Base-by-base conservation (phyloP, 75 land plant species). In the Selaginella moellendorffii region DNA sequence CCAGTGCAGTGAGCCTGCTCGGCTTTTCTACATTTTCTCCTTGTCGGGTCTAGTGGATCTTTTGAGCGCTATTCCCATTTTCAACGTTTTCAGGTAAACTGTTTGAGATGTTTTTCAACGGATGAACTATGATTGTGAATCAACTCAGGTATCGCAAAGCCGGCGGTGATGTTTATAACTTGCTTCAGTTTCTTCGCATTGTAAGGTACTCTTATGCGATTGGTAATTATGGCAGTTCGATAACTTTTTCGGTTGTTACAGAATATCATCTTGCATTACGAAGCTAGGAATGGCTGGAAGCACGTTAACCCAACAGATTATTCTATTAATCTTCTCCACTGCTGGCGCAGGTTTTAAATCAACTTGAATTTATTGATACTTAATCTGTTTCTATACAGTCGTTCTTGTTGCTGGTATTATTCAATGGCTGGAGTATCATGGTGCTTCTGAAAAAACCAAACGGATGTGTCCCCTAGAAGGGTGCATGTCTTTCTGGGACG, bases 261-360 rank as follows among this genome's bases (percentile, higher is more conserved):
- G 75, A 58, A 63, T 68, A 61, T 60, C 67, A 28, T 51, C 65
- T 52, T 73, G 69, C 30, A 61, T 68, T 46, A 61, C 30, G 24
- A 67, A 73, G 24, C 17, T 74, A 1, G 76, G 76, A 31, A 31
- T 74, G 36, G 72, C 56, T 53, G 76, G 76, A 64, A 69, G 76
- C 52, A 64, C 76, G 27, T 31, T 69, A 1, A 23, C 66, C 9
- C 72, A 74, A 46, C 72, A 74, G 71, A 64, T 74, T 22, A 27
- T 74, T 17, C 46, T 74, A 27, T 59, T 74, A 2, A 25, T 59
- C 17, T 51, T 65, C 8, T 63, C 71, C 0, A 69, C 72, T 26
- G 42, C 68, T 56, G 76, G 76, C 31, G 72, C 65, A 66, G 72
- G 76, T 74, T 27, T 31, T 9, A 53, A 52, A 27, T 65, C 25